These are phyloP conservation scores for Russula sp. DNA, from an alignment of 768 basidiomycete genomes.

Conservation along the genomic window DNA sequence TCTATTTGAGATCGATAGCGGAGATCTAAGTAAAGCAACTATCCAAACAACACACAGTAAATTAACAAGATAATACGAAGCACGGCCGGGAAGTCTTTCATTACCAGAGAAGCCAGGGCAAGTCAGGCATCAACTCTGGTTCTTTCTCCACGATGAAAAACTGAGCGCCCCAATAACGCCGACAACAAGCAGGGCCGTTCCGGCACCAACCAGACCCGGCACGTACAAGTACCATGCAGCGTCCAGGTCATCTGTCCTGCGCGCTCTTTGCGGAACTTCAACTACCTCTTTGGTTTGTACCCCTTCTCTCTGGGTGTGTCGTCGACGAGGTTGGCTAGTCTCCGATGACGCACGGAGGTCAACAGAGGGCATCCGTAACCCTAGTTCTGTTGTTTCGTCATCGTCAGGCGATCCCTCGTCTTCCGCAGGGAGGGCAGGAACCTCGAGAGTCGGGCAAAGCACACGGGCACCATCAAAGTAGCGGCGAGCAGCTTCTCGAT, in stretches of 20 bases:
- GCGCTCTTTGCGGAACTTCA: conserved; percentile 30
- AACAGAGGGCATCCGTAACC: conserved; percentile 63
- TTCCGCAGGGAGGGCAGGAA: conserved; percentile 56
- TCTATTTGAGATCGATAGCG: neutral
- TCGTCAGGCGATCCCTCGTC: conserved; percentile 25
- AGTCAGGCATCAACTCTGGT: conserved; percentile 24
- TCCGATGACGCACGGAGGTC: conserved; percentile 32
- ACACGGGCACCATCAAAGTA: conserved; percentile 65
- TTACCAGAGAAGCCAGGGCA: neutral
- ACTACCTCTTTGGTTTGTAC: conserved; percentile 5
- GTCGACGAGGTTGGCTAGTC: conserved; percentile 23
- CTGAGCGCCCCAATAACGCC: conserved; percentile 73
- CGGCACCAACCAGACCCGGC: conserved; percentile 73
- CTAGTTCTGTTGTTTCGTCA: conserved; percentile 28
- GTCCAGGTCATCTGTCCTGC: conserved; percentile 53
- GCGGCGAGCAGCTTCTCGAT: conserved; percentile 59
- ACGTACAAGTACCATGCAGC: conserved; percentile 75
- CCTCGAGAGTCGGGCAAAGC: conserved; percentile 56
- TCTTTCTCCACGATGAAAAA: conserved; percentile 45
- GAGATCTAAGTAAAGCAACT: conserved; percentile 13
- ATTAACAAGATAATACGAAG: conserved; percentile 4
- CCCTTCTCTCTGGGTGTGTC: conserved; percentile 18
- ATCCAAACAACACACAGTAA: conserved; percentile 8
- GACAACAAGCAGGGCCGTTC: conserved; percentile 74
- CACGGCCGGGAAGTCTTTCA: conserved; percentile 1